Conservation (phyloP, 495 filamentous ascomycete genomes). For the Lophium mytilinum region DNA sequence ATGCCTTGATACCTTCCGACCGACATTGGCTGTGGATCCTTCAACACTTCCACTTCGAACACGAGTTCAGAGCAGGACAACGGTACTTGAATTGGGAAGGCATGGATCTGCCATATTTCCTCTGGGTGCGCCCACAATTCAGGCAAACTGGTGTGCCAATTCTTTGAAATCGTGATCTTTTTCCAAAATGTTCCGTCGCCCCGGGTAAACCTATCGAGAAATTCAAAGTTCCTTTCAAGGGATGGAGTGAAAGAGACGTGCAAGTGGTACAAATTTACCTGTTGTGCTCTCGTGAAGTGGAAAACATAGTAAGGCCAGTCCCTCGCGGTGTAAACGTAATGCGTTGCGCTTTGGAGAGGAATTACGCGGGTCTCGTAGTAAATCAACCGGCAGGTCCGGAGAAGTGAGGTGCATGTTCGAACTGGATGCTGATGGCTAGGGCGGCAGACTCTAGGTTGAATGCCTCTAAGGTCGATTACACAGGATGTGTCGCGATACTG, state of each 20-base stretch:
- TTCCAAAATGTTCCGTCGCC: no score
- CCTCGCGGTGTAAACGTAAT: not conserved
- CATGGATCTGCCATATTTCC: no score
- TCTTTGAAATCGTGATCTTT: no score
- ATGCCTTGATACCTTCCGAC: no score
- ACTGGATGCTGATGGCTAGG: conserved; percentile 7
- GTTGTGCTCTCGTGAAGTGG: not conserved
- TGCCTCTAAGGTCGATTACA: not conserved
- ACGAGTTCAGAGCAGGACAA: no score
- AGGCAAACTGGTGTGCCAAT: no score
- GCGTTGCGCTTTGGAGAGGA: conserved; percentile 12
- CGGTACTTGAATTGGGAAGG: no score
- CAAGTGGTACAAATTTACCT: not conserved
- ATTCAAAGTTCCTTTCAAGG: not conserved
- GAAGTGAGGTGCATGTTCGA: conserved; percentile 4
- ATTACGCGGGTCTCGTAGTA: conserved; percentile 16
- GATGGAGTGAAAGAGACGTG: not conserved
- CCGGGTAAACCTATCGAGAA: not conserved
- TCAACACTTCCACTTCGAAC: no score
- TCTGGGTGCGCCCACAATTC: no score
- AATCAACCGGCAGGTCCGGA: conserved; percentile 15
- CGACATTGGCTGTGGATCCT: no score
- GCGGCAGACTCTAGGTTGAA: conserved; percentile 2
- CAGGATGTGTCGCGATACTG: conserved; percentile 9
- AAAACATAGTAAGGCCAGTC: not conserved